Evolutionary conservation across 2,329 filamentous ascomycete genomes (phyloP), one percentile per base, ranked within the genome.

Genomic region (Talaromyces sp.): DNA sequence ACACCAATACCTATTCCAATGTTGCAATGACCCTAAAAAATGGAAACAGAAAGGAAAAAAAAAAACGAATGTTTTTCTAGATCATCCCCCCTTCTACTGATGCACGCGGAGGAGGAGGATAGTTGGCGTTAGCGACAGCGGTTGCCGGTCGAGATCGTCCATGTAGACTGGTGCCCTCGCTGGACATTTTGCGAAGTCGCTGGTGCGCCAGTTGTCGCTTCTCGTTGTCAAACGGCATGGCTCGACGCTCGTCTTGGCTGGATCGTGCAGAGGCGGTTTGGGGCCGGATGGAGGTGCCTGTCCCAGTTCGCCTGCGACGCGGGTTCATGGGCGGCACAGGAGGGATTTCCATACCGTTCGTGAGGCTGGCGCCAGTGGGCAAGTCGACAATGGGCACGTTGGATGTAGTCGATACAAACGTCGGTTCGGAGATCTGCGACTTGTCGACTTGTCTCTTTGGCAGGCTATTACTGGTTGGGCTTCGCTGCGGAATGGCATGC

Each of bases 401-500:
- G 2, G 82, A 85, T 4, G 85, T 87, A 10, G 78, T 76, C 4
- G 78, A 80, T 10, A 81, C 69, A 55, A 80, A 77, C 3, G 75
- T 79, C 0, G 86, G 86, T 66, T 88, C 85, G 2, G 84, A 87
- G 56, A 88, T 88, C 61, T 84, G 81, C 13, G 78, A 76, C 72
- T 88, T 88, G 64, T 82, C 82, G 55, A 88, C 78, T 0, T 81
- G 78, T 67, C 82, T 82, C 75, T 87, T 88, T 42, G 84, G 80
- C 6, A 76, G 71, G 59, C 69, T 64, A 59, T 63, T 63, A 33
- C 70, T 65, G 8, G 70, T 68, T 30, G 70, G 65, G 13, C 70
- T 67, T 64, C 73, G 73, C 59, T 72, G 70, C 25, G 71, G 65
- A n/a, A 67, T 44, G 59, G 19, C 17, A 22, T 53, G 17, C 28